These are phyloP conservation scores for Hypoxylon sp. DNA, from an alignment of 2,329 filamentous ascomycete species.

Conservation along the genomic window DNA sequence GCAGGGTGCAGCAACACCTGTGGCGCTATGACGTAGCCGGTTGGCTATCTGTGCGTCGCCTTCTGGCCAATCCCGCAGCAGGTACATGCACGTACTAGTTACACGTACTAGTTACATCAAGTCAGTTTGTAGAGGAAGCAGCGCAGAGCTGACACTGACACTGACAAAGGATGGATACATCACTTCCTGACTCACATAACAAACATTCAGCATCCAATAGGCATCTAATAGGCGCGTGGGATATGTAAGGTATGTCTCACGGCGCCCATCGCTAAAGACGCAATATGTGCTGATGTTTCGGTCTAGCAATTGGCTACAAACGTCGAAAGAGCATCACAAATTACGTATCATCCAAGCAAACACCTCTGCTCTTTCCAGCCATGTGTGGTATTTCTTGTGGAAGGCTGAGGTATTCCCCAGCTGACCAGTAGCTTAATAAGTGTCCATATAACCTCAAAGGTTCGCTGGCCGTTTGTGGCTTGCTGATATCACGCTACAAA, in stretches of 20 bases:
- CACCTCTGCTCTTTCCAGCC: neutral
- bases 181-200: neutral
- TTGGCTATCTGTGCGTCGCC: neutral
- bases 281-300: neutral
- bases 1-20: neutral
- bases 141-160: slow-evolving; percentile 1
- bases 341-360: neutral
- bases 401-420: neutral
- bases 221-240: neutral
- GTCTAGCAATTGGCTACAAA: neutral
- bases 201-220: neutral
- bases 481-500: slow-evolving; percentile 29
- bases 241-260: neutral
- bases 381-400: neutral
- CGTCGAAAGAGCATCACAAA: neutral
- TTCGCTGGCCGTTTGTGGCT: slow-evolving; percentile 2
- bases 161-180: neutral
- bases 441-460: slow-evolving; percentile 1
- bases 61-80: slow-evolving; percentile 1
- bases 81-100: neutral
- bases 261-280: neutral
- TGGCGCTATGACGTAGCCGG: slow-evolving; percentile 30
- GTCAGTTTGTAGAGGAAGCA: neutral
- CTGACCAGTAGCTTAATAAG: neutral
- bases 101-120: neutral